phyloP scores from a whole-genome alignment of 2,329 filamentous ascomycete species.

The Colletotrichum sojae region DNA sequence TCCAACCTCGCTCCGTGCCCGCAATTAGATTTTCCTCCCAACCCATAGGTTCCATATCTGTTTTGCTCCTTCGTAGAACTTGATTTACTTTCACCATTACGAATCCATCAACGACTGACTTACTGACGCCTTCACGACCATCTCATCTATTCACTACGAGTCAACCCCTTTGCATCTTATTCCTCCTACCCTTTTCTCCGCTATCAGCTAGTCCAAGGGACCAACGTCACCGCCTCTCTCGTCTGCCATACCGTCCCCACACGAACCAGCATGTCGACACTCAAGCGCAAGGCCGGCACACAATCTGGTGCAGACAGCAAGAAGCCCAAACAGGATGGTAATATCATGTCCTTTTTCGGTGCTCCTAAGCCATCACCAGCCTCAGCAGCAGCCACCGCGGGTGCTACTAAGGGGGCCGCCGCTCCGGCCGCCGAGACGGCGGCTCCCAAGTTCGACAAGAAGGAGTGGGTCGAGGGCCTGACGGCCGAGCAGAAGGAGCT shows the following conservation, averaged over 20 bases:
- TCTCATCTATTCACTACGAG: constrained; percentile 21
- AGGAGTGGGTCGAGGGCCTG: constrained; percentile 86
- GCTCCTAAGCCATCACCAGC: constrained; percentile 69
- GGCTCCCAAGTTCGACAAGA: constrained; percentile 82
- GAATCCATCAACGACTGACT: background rate
- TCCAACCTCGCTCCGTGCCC: constrained; percentile 14
- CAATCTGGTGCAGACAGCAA: constrained; percentile 67
- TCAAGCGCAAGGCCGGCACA: constrained; percentile 77
- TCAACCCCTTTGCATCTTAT: constrained; percentile 1
- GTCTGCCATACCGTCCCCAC: background rate
- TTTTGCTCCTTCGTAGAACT: background rate
- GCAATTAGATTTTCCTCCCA: background rate
- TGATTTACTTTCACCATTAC: background rate
- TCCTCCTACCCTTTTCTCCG: constrained; percentile 4
- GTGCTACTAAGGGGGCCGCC: constrained; percentile 28
- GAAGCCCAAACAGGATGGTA: constrained; percentile 81
- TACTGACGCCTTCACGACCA: constrained; percentile 13
- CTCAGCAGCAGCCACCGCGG: constrained; percentile 46
- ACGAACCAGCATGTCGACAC: constrained; percentile 62
- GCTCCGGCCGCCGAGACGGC: constrained; percentile 48
- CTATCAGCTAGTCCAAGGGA: constrained; percentile 18
- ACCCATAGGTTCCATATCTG: background rate
- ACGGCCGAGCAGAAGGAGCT: constrained; percentile 86
- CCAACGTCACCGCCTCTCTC: constrained; percentile 16
- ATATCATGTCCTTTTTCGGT: constrained; percentile 92